phyloP scores from a whole-genome alignment of 805 yeast species.

The Monosporozyma aerobia region DNA sequence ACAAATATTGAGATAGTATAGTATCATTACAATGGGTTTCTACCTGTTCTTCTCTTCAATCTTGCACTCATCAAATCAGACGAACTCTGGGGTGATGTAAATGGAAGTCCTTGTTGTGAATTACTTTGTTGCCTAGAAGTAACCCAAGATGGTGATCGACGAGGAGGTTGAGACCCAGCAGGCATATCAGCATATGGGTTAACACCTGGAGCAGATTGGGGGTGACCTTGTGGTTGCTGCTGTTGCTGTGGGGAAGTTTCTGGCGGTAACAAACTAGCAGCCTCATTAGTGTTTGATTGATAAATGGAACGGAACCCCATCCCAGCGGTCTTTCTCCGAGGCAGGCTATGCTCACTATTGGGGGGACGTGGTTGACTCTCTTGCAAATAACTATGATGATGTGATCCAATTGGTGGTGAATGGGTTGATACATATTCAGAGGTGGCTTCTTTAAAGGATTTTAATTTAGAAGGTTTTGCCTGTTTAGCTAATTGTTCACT shows the following conservation, averaged over 20 bases:
- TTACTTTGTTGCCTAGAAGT: background rate
- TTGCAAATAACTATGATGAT: background rate
- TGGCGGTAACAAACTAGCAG: background rate
- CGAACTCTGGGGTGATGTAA: conserved; percentile 4
- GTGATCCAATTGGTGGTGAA: background rate
- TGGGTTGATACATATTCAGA: conserved; percentile 1
- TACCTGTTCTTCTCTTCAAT: conserved; percentile 17
- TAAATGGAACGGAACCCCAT: conserved; percentile 22
- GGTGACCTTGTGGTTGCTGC: background rate
- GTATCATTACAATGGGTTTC: conserved; percentile 3
- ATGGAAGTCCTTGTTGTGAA: background rate
- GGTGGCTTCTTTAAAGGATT: background rate
- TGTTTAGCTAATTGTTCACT: conserved; percentile 11
- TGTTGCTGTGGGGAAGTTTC: background rate
- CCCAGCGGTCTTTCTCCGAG: conserved; percentile 12
- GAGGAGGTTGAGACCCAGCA: background rate
- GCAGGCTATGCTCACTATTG: background rate
- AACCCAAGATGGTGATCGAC: background rate
- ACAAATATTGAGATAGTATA: background rate
- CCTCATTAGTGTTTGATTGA: conserved; percentile 1
- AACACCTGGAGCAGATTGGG: background rate
- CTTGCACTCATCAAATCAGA: conserved; percentile 27
- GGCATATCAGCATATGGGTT: background rate
- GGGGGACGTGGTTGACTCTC: background rate
- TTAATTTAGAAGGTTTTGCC: background rate